Evolutionary conservation across 495 filamentous ascomycete species (phyloP).

Genomic region (Viridothelium virens): DNA sequence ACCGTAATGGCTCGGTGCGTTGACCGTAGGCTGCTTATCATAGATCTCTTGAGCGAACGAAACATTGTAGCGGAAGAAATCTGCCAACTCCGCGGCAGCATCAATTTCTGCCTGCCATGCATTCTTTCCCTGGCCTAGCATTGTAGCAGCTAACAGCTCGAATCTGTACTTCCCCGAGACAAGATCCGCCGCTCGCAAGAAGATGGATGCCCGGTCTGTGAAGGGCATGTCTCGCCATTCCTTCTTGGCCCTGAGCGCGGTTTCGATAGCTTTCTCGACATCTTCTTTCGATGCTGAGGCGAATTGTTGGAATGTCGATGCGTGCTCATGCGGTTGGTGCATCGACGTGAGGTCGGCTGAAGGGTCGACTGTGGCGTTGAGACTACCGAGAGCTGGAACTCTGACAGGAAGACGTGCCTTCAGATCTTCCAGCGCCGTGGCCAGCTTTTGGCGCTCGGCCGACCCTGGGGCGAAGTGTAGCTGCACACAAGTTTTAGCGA

Average conservation of each 20-base stretch:
- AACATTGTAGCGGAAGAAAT: slow-evolving; percentile 79
- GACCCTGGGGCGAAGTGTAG: slow-evolving; percentile 13
- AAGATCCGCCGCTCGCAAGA: slow-evolving; percentile 77
- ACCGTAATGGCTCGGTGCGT: slow-evolving; percentile 44
- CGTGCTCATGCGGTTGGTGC: slow-evolving; percentile 3
- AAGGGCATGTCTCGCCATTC: slow-evolving; percentile 73
- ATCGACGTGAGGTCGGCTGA: slow-evolving; percentile 11
- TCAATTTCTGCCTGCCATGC: slow-evolving; percentile 89
- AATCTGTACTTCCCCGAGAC: slow-evolving; percentile 76
- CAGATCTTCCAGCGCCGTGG: slow-evolving; percentile 8
- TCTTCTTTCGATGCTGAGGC: slow-evolving; percentile 7
- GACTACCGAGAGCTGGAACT: slow-evolving; percentile 9
- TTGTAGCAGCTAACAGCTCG: slow-evolving; percentile 77
- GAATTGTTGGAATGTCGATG: slow-evolving; percentile 10
- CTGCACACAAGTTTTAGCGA: slow-evolving; percentile 4
- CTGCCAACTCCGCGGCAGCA: slow-evolving; percentile 71
- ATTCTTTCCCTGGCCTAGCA: slow-evolving; percentile 84
- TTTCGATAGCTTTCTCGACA: slow-evolving; percentile 44
- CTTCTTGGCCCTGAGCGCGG: slow-evolving; percentile 67
- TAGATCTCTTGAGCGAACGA: slow-evolving; percentile 83
- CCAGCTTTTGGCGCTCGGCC: slow-evolving; percentile 12
- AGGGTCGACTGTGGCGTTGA: slow-evolving; percentile 10
- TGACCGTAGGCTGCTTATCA: slow-evolving; percentile 69
- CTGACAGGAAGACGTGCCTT: slow-evolving; percentile 13
- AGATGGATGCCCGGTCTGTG: slow-evolving; percentile 70